Conservation (phyloP, 2,329 filamentous ascomycete species). For the Claviceps paspali region DNA sequence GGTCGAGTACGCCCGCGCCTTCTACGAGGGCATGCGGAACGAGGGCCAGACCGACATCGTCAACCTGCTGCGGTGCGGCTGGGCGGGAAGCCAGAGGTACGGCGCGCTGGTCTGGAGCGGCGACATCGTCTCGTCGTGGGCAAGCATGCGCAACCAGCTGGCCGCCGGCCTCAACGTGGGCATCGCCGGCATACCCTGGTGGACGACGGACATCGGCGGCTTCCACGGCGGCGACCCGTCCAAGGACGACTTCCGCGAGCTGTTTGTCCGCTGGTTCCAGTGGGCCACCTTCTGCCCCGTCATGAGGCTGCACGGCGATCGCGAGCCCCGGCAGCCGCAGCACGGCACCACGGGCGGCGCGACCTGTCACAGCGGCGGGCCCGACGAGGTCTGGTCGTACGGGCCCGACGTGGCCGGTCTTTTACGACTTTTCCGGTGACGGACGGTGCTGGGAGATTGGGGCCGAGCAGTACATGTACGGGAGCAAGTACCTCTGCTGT, state of each 20-base stretch:
- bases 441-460: constrained; percentile 36
- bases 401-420: too few species aligned
- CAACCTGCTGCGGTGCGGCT: constrained; percentile 36
- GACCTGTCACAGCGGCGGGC: too few species aligned
- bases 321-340: too few species aligned
- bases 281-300: constrained; percentile 52
- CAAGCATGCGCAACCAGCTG: constrained; percentile 41
- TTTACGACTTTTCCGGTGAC: too few species aligned
- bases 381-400: too few species aligned
- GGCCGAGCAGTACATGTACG: constrained; percentile 51
- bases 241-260: too few species aligned
- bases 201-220: constrained; percentile 56
- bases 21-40: constrained; percentile 41
- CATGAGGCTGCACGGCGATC: too few species aligned
- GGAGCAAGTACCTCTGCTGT: constrained; percentile 39
- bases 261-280: constrained; percentile 55
- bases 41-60: constrained; percentile 41
- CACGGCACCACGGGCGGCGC: too few species aligned
- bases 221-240: constrained; percentile 53
- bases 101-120: constrained; percentile 53
- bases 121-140: constrained; percentile 51
- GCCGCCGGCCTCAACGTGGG: constrained; percentile 52
- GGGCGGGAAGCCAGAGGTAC: constrained; percentile 42
- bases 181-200: constrained; percentile 48
- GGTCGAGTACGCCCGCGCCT: constrained; percentile 38